Conservation (phyloP, 1,284 basidiomycete species). For the Tilletia walkeri region DNA sequence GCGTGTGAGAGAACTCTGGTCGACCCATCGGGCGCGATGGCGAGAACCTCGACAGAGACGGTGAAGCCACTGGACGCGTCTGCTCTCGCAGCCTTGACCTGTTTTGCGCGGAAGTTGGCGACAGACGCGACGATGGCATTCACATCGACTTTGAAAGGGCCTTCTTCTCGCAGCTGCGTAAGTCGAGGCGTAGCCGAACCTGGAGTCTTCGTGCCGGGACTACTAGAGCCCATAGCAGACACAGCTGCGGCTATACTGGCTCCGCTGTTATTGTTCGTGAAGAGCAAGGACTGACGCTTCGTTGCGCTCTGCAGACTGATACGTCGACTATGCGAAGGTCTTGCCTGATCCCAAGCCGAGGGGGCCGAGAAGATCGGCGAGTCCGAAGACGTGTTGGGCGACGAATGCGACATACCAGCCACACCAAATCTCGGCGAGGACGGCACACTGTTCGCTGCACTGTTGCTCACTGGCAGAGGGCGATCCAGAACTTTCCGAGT, state of each 20-base stretch:
- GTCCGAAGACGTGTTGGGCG: not conserved
- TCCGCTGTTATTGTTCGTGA: not conserved
- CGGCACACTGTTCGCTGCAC: no score
- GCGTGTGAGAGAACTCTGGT: constrained; percentile 25
- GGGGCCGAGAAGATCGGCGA: not conserved
- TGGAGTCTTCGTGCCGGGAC: no score
- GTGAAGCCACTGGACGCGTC: constrained; percentile 19
- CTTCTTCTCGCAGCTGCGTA: not conserved
- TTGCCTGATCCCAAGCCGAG: not conserved
- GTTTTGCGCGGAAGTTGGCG: constrained; percentile 15
- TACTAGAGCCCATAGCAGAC: no score
- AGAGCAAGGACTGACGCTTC: not conserved
- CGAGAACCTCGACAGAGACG: constrained; percentile 28
- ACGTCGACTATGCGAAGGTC: not conserved
- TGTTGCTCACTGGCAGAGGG: not conserved
- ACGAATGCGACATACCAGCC: no score
- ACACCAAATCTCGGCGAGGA: not conserved
- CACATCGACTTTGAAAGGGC: constrained; percentile 22
- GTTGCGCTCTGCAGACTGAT: not conserved
- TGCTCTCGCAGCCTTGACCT: not conserved
- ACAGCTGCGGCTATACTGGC: no score
- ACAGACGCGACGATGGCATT: constrained; percentile 21
- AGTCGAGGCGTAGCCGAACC: no score
- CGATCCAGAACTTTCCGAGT: constrained; percentile 68
- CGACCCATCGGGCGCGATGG: constrained; percentile 29